Evolutionary conservation across 495 filamentous ascomycete species (phyloP), one percentile per base, ranked within the genome.

Genomic region (Penicillium alfredii): DNA sequence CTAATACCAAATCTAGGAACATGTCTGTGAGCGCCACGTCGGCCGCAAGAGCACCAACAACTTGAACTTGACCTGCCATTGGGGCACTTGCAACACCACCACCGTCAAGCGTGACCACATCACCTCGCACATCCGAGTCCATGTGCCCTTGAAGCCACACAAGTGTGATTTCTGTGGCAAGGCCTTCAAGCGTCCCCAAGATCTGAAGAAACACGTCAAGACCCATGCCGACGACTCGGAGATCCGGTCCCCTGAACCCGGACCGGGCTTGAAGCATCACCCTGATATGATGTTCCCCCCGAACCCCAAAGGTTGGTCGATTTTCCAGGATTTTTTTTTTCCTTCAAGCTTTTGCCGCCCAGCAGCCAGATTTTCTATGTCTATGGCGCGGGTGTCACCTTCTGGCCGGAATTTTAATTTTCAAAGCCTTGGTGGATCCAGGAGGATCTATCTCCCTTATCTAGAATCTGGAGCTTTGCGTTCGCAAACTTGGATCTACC

Each of bases 21-120:
- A 99, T 58, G 86, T 99, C 48, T 99, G 93, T 68, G 93, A 99
- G 61, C 86, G 84, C 54, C 93, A 99, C 66, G 89, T 99, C 52
- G 93, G 93, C 45, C 86, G 93, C 60, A 97, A 97, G 71, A 90
- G 84, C 71, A 99, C 93, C 45, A 97, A 97, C 70, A 99, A 99
- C 64, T 72, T 99, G 45, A 96, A 94, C 64, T 63, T 99, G 51
- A 94, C 87, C 13, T 99, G 93, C 63, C 86, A 92, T 56, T 99
- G 93, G 93, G 89, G 89, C 49, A 81, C 79, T 45, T 99, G 93
- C 67, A 82, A 85, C 43, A 95, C 89, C 8, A 95, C 88, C 18
- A 96, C 92, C 8, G 92, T 97, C 56, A 99, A 99, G 73, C 86
- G 93, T 47, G 93, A 99, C 51, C 93, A 99, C 59, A 99, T 99